A percentile compares a stretch with the other conserved stretches of the same genome.
Conservation (phyloP, 768 basidiomycete genomes). For the Collybia mongolica region DNA sequence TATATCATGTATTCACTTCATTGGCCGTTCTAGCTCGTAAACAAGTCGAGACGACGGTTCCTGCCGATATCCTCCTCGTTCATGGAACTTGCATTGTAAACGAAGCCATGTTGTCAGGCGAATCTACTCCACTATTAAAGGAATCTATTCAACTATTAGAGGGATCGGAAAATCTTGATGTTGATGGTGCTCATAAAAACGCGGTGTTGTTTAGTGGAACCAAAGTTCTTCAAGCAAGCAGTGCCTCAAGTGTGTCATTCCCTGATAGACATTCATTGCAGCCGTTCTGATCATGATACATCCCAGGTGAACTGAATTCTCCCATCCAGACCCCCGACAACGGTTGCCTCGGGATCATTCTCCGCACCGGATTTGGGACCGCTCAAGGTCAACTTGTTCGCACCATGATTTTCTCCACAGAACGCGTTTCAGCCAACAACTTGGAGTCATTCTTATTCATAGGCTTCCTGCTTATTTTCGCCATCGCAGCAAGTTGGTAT, state of each 20-base stretch:
- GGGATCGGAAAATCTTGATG: constrained; percentile 70
- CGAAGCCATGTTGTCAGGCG: constrained; percentile 98
- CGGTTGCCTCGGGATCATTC: constrained; percentile 89
- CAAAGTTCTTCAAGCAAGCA: constrained; percentile 87
- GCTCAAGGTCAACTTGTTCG: constrained; percentile 96
- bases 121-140: constrained; percentile 95
- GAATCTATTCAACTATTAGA: constrained; percentile 91
- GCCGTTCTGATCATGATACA: constrained; percentile 3
- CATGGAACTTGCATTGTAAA: constrained; percentile 96
- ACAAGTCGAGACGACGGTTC: constrained; percentile 81
- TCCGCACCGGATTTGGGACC: constrained; percentile 96
- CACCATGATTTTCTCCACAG: constrained; percentile 99
- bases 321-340: constrained; percentile 79
- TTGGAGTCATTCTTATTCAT: constrained; percentile 96
- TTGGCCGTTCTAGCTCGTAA: constrained; percentile 47
- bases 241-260: constrained; percentile 37
- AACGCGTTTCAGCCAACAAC: constrained; percentile 96
- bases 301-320: constrained; percentile 32
- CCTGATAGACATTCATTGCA: neutral
- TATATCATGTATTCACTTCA: neutral
- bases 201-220: constrained; percentile 93
- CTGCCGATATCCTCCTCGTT: constrained; percentile 91
- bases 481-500: constrained; percentile 97
- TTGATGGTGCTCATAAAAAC: constrained; percentile 85
- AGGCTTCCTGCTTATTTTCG: constrained; percentile 95